phyloP scores from a whole-genome alignment of 2,329 filamentous ascomycete species.

The Neopestalotiopsis clavispora region DNA sequence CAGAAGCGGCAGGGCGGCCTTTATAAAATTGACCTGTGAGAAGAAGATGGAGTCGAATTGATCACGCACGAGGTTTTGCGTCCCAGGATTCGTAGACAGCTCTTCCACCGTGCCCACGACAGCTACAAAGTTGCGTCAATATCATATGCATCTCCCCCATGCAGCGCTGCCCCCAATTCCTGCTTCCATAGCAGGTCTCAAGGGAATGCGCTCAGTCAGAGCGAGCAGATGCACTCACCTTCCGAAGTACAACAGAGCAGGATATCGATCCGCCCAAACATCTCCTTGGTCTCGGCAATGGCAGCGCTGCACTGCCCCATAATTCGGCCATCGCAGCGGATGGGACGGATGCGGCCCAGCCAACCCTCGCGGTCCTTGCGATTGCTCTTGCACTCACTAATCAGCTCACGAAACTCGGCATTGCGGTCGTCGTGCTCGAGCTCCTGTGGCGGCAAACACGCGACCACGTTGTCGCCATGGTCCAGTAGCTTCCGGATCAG shows the following conservation, averaged over 20 bases:
- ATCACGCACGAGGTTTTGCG: conserved; percentile 80
- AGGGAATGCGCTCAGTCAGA: neutral
- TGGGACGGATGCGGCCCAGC: conserved; percentile 75
- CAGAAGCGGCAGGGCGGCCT: conserved; percentile 81
- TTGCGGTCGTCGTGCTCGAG: conserved; percentile 78
- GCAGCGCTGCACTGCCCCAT: conserved; percentile 81
- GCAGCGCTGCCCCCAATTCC: neutral
- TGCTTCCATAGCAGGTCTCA: neutral
- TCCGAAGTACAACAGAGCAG: conserved; percentile 88
- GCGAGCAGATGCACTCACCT: conserved; percentile 52
- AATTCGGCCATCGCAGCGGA: conserved; percentile 65
- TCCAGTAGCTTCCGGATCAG: conserved; percentile 80
- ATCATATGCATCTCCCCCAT: conserved; percentile 12
- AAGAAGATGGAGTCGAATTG: conserved; percentile 97
- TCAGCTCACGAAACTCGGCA: conserved; percentile 79
- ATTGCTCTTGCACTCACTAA: conserved; percentile 69
- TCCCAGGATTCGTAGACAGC: conserved; percentile 73
- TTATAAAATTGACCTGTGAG: conserved; percentile 94
- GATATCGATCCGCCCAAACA: conserved; percentile 89
- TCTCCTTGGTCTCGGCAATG: conserved; percentile 81
- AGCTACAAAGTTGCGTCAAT: conserved; percentile 51
- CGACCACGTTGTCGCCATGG: conserved; percentile 91
- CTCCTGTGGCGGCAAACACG: conserved; percentile 79
- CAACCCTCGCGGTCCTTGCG: conserved; percentile 75
- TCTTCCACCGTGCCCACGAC: conserved; percentile 93